Evolutionary conservation across 371 early-diverging fungal species (phyloP).

Genomic region (Scutellospora calospora): DNA sequence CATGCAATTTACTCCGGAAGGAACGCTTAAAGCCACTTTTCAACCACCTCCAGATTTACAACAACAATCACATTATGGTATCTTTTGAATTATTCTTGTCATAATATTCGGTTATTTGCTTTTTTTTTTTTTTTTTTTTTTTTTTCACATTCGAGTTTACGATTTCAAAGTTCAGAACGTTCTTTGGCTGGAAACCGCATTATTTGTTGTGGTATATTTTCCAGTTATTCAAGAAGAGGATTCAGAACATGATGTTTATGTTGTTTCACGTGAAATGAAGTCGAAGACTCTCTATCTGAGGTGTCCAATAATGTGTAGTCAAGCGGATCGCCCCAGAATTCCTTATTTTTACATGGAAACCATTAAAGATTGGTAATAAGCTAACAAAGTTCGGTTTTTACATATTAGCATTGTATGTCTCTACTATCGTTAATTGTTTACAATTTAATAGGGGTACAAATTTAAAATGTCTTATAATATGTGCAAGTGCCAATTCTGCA

Average conservation of each 20-base stretch:
- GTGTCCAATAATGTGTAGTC: background rate
- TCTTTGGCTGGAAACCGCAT: conserved; percentile 32
- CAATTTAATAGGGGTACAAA: conserved; percentile 12
- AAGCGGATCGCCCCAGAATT: background rate
- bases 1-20: conserved; percentile 52
- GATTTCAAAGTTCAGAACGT: conserved; percentile 28
- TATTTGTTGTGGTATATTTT: conserved; percentile 39
- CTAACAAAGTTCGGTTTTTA: background rate
- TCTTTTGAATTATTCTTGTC: background rate
- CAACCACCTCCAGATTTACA: conserved; percentile 8
- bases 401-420: background rate
- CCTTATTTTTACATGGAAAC: conserved; percentile 37
- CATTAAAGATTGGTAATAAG: conserved; percentile 26
- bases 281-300: background rate
- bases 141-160: background rate
- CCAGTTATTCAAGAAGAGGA: conserved; percentile 29
- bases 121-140: background rate
- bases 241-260: background rate
- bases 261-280: conserved; percentile 11
- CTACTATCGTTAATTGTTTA: background rate
- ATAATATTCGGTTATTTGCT: background rate
- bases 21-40: background rate
- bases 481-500: conserved; percentile 21
- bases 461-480: conserved; percentile 16
- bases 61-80: conserved; percentile 22